Percentiles rank a stretch among this genome's conserved stretches.
Conservation (phyloP, 495 filamentous ascomycete genomes). For the Darksidea phi region DNA sequence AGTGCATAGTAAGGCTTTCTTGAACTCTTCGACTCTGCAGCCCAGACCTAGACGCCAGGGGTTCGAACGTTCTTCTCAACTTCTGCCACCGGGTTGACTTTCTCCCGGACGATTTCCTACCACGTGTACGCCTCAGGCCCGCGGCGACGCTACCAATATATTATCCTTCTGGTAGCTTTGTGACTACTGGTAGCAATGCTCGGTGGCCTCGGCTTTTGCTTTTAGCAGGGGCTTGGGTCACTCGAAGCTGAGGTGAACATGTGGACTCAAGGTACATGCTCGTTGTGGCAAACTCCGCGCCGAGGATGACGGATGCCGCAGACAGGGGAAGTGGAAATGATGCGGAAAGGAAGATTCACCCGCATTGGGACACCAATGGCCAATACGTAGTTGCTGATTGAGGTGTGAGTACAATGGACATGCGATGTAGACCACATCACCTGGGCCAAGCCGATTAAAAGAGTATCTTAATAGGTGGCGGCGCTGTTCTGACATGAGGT, state of each 20-base stretch:
- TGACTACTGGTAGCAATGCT: not conserved
- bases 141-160: not conserved
- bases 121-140: not conserved
- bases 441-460: too few relatives aligned
- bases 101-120: not conserved
- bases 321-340: not conserved
- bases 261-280: not conserved
- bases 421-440: not conserved
- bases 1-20: too few relatives aligned
- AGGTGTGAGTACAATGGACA: not conserved
- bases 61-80: too few relatives aligned
- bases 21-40: too few relatives aligned
- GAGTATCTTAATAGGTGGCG: too few relatives aligned
- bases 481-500: too few relatives aligned
- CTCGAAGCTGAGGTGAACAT: not conserved
- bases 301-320: not conserved
- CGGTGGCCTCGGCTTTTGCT: not conserved
- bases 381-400: not conserved
- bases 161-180: not conserved
- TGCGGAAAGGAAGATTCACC: not conserved
- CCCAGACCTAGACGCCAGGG: too few relatives aligned
- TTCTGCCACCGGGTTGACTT: not conserved
- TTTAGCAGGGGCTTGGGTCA: not conserved
- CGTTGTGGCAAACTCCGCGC: not conserved
- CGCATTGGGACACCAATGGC: not conserved